Percentiles rank a stretch among this genome's conserved stretches.
Conservation (phyloP, 31 red algal genomes). For the Asparagopsis taxiformis region DNA sequence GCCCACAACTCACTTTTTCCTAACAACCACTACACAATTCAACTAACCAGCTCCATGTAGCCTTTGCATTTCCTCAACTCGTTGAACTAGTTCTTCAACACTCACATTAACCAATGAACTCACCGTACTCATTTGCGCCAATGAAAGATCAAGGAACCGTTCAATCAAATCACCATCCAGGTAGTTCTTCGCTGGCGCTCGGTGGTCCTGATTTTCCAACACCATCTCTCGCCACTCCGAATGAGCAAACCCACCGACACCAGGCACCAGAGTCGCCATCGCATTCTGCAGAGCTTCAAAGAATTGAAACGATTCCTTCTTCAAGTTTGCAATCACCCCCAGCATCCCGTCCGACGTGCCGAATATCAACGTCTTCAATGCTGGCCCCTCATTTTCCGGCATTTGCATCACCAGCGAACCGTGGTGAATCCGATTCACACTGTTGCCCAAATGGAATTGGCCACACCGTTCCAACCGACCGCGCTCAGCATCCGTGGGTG, state of each 20-base stretch:
- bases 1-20: no score
- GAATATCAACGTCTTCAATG: slow-evolving; percentile 85
- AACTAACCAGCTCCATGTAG: slow-evolving; percentile 80
- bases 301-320: slow-evolving; percentile 70
- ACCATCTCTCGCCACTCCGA: slow-evolving; percentile 86
- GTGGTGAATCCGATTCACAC: slow-evolving; percentile 87
- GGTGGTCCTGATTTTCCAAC: slow-evolving; percentile 42
- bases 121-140: slow-evolving; percentile 79
- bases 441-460: slow-evolving; percentile 87
- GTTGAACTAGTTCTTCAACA: slow-evolving; percentile 86
- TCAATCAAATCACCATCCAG: slow-evolving; percentile 99
- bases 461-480: slow-evolving; percentile 81
- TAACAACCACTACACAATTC: no score
- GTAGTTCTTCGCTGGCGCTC: slow-evolving; percentile 66
- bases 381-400: slow-evolving; percentile 55
- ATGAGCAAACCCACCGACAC: slow-evolving; percentile 91
- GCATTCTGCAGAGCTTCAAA: slow-evolving; percentile 87
- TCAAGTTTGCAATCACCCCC: slow-evolving; percentile 85
- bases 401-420: slow-evolving; percentile 93
- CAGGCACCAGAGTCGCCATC: slow-evolving; percentile 80
- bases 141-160: slow-evolving; percentile 86
- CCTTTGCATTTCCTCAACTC: slow-evolving; percentile 89
- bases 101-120: slow-evolving; percentile 81
- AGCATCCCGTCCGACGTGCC: slow-evolving; percentile 92
- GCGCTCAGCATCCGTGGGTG: slow-evolving; percentile 76